A percentile compares a stretch with the other conserved stretches of the same genome.
phyloP scores from a whole-genome alignment of 495 filamentous ascomycete genomes.

The Aspergillus affinis region DNA sequence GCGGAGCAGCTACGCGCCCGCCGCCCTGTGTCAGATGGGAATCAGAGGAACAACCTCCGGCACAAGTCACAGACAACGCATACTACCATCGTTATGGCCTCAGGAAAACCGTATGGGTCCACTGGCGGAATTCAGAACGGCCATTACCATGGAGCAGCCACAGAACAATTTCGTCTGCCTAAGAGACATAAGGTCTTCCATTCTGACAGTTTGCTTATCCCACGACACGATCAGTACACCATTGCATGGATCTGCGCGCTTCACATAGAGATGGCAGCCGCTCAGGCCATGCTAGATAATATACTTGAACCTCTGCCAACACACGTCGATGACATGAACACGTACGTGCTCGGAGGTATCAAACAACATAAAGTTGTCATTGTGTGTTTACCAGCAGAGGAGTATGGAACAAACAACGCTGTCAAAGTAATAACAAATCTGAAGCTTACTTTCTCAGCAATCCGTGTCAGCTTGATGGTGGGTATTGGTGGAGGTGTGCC shows the following conservation, averaged over 20 bases:
- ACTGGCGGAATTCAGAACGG: no score
- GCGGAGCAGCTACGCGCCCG: no score
- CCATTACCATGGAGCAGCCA: no score
- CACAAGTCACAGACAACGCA: no score
- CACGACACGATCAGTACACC: background rate
- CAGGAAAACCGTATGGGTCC: no score
- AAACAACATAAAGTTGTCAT: slow-evolving; percentile 46
- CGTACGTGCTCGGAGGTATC: slow-evolving; percentile 33
- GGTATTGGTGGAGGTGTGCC: slow-evolving; percentile 35
- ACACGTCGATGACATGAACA: slow-evolving; percentile 24
- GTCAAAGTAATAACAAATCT: slow-evolving; percentile 22
- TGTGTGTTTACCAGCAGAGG: slow-evolving; percentile 37
- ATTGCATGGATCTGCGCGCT: slow-evolving; percentile 3
- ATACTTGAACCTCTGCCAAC: background rate
- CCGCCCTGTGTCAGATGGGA: no score
- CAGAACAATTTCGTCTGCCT: no score
- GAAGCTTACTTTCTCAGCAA: slow-evolving; percentile 23
- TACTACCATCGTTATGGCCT: no score
- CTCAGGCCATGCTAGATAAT: background rate
- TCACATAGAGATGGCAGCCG: background rate
- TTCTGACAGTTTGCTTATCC: no score
- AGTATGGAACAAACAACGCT: slow-evolving; percentile 24
- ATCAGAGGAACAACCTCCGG: no score
- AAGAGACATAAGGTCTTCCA: no score
- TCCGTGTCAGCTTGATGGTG: slow-evolving; percentile 34